These are phyloP conservation scores for Acmispon strigosus DNA, from an alignment of 306 rosid species.

Conservation along the genomic window DNA sequence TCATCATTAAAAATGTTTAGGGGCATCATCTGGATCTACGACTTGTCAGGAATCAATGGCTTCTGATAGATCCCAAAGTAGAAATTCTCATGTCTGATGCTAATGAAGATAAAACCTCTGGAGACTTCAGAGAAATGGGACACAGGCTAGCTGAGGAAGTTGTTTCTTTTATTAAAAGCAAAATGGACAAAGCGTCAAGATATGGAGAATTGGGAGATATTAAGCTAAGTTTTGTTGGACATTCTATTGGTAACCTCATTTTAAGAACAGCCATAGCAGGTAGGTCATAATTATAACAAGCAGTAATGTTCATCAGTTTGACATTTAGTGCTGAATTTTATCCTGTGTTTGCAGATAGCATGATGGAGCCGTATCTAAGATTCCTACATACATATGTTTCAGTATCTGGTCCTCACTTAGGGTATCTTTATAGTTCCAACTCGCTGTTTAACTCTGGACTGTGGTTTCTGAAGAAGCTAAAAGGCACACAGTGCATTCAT, in stretches of 20 bases:
- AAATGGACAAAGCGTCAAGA: constrained; percentile 70
- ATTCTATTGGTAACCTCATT: constrained; percentile 92
- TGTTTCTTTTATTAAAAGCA: constrained; percentile 59
- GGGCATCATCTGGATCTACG: constrained; percentile 94
- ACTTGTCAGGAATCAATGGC: constrained; percentile 92
- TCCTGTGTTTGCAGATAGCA: constrained; percentile 55
- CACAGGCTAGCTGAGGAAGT: constrained; percentile 84
- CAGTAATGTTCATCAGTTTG: constrained; percentile 10
- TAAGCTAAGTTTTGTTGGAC: constrained; percentile 90
- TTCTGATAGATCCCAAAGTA: constrained; percentile 72
- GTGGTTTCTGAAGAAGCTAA: constrained; percentile 90
- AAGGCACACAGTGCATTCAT: constrained; percentile 83
- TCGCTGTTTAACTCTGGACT: constrained; percentile 88
- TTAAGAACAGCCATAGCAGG: constrained; percentile 90
- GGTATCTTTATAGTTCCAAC: constrained; percentile 94
- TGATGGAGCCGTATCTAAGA: constrained; percentile 75
- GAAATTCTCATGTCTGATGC: constrained; percentile 90
- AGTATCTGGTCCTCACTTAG: constrained; percentile 95
- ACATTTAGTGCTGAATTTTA: constrained; percentile 24
- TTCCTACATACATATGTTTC: constrained; percentile 75
- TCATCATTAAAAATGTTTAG: constrained; percentile 36
- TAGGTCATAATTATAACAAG: constrained; percentile 20
- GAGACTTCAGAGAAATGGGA: constrained; percentile 96
- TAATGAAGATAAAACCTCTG: constrained; percentile 88
- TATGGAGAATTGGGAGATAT: constrained; percentile 57